Evolutionary conservation across 345 rosid genomes (phyloP).

Genomic region (Erysimum cheiranthoides): DNA sequence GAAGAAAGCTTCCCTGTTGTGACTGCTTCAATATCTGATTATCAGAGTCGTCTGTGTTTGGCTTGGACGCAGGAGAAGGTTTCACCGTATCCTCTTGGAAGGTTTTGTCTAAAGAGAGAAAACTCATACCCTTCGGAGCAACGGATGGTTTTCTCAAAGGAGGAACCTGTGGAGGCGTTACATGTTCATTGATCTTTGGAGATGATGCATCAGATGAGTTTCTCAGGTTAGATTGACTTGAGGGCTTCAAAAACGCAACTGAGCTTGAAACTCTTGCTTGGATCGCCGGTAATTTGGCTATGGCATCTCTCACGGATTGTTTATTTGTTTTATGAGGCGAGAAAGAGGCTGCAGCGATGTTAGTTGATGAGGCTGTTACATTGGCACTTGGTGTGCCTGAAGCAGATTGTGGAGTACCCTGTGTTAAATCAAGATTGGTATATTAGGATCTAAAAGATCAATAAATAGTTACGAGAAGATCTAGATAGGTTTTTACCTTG

Average conservation of each 20-base stretch:
- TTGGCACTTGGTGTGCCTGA: slow-evolving; percentile 28
- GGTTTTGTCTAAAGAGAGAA: slow-evolving; percentile 65
- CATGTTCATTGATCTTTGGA: slow-evolving; percentile 38
- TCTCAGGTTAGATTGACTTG: slow-evolving; percentile 27
- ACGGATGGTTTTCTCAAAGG: slow-evolving; percentile 32
- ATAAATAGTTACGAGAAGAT: slow-evolving; percentile 2
- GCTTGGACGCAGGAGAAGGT: slow-evolving; percentile 16
- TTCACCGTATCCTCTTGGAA: slow-evolving; percentile 37
- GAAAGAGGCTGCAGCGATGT: slow-evolving; percentile 25
- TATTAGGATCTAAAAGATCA: slow-evolving; percentile 20
- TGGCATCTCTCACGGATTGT: slow-evolving; percentile 40
- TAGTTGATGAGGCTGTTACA: slow-evolving; percentile 33
- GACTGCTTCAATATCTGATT: slow-evolving; percentile 34
- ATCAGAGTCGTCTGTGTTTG: slow-evolving; percentile 28
- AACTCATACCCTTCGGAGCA: slow-evolving; percentile 50
- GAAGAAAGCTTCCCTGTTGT: slow-evolving; percentile 20
- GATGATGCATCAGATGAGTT: slow-evolving; percentile 37
- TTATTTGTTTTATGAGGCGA: slow-evolving; percentile 36
- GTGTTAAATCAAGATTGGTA: slow-evolving; percentile 26
- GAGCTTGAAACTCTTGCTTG: slow-evolving; percentile 42
- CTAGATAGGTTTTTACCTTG: slow-evolving; percentile 56
- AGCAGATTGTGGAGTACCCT: slow-evolving; percentile 41
- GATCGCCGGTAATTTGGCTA: slow-evolving; percentile 33
- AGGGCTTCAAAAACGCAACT: slow-evolving; percentile 32
- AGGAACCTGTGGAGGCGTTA: slow-evolving; percentile 36